Evolutionary conservation across 345 rosid species (phyloP), one percentile per base, ranked within the genome.

Genomic region (Xanthoceras sorbifolium): DNA sequence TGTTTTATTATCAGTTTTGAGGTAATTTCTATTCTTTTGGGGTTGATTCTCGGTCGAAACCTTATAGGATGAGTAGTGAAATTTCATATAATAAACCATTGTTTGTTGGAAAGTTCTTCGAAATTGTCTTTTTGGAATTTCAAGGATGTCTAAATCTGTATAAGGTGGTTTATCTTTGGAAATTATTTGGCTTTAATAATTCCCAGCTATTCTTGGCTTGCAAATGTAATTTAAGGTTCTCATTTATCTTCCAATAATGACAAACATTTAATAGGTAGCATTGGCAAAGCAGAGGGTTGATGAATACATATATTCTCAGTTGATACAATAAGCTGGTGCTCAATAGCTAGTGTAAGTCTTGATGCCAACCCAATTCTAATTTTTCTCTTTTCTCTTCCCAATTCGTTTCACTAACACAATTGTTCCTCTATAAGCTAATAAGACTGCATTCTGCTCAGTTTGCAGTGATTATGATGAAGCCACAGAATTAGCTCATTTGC

Each of bases 241-340:
- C 4, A 65, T 42, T 52, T 52, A n/a, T n/a, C 10, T n/a, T 62
- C 61, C 20, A 25, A 9, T 36, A 22, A 32, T 63, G 73, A 59
- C 25, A 25, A n/a, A 23, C 73, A 60, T 7, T 36, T 80, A 1
- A 36, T 78, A 89, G 91, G 91, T 90, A 28, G 92, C 92, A 38
- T 74, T 90, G 79, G 92, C 94, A 65, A 90, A 89, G 79, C 91
- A 86, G 84, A 82, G 84, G 75, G 90, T 90, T n/a, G 92, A 89
- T 66, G 94, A 89, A 61, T 87, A 85, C 88, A 85, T 89, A 38
- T 87, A 82, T 78, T 86, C 89, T 64, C 92, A 89, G 78, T 67
- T 86, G 82, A 77, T 84, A 60, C 91, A 85, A 77, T 78, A 85
- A 77, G 70, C 84, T 69, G 84, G 82, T 57, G 71, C 69, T 64